These are phyloP conservation scores for Anthostomella pinea DNA, from an alignment of 2,329 filamentous ascomycete species.

Conservation along the genomic window DNA sequence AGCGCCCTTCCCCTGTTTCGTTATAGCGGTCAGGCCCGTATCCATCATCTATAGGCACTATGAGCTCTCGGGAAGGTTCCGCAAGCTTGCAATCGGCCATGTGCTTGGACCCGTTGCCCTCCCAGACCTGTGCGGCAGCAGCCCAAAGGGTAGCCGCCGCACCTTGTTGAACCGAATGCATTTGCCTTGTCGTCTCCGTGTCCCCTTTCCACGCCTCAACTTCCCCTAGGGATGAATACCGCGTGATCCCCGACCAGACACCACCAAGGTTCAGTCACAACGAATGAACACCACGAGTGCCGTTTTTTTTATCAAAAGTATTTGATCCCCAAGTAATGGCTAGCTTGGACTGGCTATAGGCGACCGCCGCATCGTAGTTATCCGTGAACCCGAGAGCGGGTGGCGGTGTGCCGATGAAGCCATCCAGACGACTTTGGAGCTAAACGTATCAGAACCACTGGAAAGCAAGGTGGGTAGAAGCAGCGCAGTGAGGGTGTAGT, in stretches of 20 bases:
- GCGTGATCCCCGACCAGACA: slow-evolving; percentile 32
- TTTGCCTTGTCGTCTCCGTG: not conserved
- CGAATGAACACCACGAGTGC: slow-evolving; percentile 36
- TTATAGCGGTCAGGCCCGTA: slow-evolving; percentile 7
- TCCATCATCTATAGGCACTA: slow-evolving; percentile 1
- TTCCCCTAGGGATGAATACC: slow-evolving; percentile 13
- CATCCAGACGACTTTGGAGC: slow-evolving; percentile 42
- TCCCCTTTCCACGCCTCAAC: slow-evolving; percentile 5
- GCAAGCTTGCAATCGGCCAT: slow-evolving; percentile 40
- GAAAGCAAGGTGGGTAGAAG: slow-evolving; percentile 40
- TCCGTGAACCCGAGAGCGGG: slow-evolving; percentile 38
- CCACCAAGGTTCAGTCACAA: slow-evolving; percentile 41
- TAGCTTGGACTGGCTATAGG: slow-evolving; percentile 43
- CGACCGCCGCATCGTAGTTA: slow-evolving; percentile 31
- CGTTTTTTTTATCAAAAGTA: slow-evolving; percentile 43
- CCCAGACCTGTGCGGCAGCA: slow-evolving; percentile 39
- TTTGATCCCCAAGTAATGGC: slow-evolving; percentile 46
- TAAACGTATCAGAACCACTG: slow-evolving; percentile 34
- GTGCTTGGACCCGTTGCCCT: slow-evolving; percentile 46
- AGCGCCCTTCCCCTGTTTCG: slow-evolving; percentile 9
- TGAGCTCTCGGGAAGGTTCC: not conserved
- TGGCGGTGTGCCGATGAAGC: slow-evolving; percentile 39
- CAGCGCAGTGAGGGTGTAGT: slow-evolving; percentile 50
- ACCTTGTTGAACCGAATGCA: slow-evolving; percentile 39
- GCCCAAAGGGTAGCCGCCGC: slow-evolving; percentile 47